Percentiles rank a stretch among this genome's conserved stretches.
phyloP scores from a whole-genome alignment of 768 basidiomycete species.

The Mycena kentingensis region DNA sequence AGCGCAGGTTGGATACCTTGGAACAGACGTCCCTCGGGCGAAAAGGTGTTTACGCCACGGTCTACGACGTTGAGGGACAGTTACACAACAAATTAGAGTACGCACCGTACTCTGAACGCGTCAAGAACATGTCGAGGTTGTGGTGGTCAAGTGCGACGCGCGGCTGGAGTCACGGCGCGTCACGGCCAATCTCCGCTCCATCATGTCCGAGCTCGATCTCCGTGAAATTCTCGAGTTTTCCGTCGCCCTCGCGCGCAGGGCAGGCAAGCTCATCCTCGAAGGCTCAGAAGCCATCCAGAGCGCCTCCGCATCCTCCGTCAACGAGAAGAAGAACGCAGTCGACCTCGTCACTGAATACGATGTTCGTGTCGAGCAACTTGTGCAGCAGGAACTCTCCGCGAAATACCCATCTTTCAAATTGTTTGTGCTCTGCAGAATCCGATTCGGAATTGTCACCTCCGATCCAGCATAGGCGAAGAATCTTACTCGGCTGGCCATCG shows the following conservation, averaged over 20 bases:
- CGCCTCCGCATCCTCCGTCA: conserved; percentile 47
- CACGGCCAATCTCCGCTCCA: conserved; percentile 28
- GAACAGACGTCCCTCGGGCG: conserved; percentile 96
- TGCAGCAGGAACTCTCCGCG: conserved; percentile 63
- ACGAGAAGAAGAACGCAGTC: conserved; percentile 91
- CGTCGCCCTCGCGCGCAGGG: conserved; percentile 66
- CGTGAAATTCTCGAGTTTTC: conserved; percentile 69
- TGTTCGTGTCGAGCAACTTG: conserved; percentile 84
- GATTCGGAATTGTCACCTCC: background rate
- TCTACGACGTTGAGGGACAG: conserved; percentile 45
- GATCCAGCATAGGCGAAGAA: conserved; percentile 87
- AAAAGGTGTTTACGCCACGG: conserved; percentile 98
- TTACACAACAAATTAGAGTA: conserved; percentile 7
- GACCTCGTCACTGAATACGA: conserved; percentile 97
- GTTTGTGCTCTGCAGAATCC: conserved; percentile 49
- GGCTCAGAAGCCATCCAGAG: conserved; percentile 75
- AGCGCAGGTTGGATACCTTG: conserved; percentile 65
- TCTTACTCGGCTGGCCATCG: conserved; percentile 78
- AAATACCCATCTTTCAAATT: conserved; percentile 80
- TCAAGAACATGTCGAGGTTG: conserved; percentile 82
- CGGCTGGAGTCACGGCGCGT: conserved; percentile 40
- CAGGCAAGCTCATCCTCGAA: conserved; percentile 75
- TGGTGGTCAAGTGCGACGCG: conserved; percentile 43
- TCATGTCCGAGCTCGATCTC: conserved; percentile 51
- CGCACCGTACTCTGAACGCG: conserved; percentile 92